These are phyloP conservation scores for Pichia insulana DNA, from an alignment of 805 yeast genomes.

Conservation along the genomic window DNA sequence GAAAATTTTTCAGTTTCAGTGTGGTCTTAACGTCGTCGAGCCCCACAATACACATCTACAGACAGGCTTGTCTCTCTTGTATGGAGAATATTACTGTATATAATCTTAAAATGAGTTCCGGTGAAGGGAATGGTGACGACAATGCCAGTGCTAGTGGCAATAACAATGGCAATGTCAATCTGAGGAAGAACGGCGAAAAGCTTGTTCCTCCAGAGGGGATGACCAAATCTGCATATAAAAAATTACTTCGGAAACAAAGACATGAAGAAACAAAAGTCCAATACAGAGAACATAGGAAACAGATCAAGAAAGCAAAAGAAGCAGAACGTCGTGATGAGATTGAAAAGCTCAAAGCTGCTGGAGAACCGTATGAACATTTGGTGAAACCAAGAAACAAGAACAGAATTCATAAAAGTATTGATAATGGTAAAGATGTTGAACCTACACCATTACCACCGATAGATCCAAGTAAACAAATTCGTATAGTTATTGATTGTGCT, in stretches of 20 bases:
- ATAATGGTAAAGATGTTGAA: conserved; percentile 35
- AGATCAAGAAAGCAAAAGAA: conserved; percentile 41
- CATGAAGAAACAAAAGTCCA: conserved; percentile 62
- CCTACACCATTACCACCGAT: conserved; percentile 33
- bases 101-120: neutral
- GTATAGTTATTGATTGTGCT: conserved; percentile 74
- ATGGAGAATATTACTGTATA: too few relatives aligned
- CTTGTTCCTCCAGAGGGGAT: conserved; percentile 66
- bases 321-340: conserved; percentile 24
- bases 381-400: conserved; percentile 25
- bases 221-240: conserved; percentile 82
- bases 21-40: too few relatives aligned
- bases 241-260: conserved; percentile 41
- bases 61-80: too few relatives aligned
- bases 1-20: neutral
- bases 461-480: conserved; percentile 9
- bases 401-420: conserved; percentile 14
- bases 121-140: conserved; percentile 6
- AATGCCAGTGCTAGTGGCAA: too few relatives aligned
- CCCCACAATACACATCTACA: too few relatives aligned
- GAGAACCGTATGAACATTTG: conserved; percentile 30
- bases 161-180: too few relatives aligned
- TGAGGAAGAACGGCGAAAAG: conserved; percentile 13
- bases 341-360: conserved; percentile 29
- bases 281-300: conserved; percentile 42